These are phyloP conservation scores for Flueggea neowawraea DNA, from an alignment of 441 rosid genomes.

Conservation along the genomic window DNA sequence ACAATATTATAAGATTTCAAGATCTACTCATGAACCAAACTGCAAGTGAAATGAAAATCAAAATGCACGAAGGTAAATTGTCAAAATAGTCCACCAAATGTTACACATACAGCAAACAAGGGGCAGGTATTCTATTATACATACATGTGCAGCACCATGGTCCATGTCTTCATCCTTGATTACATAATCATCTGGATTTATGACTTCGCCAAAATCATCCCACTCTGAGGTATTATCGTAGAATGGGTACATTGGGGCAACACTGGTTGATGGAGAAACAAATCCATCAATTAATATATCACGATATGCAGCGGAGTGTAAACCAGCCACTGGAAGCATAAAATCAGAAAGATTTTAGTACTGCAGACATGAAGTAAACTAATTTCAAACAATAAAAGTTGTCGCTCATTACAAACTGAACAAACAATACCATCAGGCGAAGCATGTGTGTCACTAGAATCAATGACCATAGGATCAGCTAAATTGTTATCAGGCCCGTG, in stretches of 20 bases:
- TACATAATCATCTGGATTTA: conserved; percentile 94
- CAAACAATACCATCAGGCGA: conserved; percentile 59
- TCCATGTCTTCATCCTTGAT: conserved; percentile 88
- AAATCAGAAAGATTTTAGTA: conserved; percentile 12
- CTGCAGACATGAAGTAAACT: neutral
- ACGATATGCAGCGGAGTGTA: conserved; percentile 58
- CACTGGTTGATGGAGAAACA: conserved; percentile 77
- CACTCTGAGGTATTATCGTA: conserved; percentile 78
- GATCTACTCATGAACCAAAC: too few species aligned
- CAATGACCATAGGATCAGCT: conserved; percentile 83
- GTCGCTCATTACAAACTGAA: conserved; percentile 1
- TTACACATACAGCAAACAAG: conserved; percentile 16
- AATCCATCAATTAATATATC: conserved; percentile 93
- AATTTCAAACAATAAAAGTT: too few species aligned
- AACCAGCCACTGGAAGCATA: conserved; percentile 43
- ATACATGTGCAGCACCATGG: conserved; percentile 64
- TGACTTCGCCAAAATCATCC: conserved; percentile 98
- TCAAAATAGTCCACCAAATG: neutral
- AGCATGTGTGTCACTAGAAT: conserved; percentile 43
- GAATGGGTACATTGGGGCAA: conserved; percentile 95
- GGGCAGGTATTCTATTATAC: conserved; percentile 14
- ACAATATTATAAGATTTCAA: too few species aligned
- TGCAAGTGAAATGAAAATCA: neutral
- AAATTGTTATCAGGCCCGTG: conserved; percentile 48
- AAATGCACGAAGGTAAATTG: neutral